Percentiles rank a stretch among this genome's conserved stretches.
Evolutionary conservation across 305 asterid genomes (phyloP).

Genomic region (Stenogyne calaminthoides): DNA sequence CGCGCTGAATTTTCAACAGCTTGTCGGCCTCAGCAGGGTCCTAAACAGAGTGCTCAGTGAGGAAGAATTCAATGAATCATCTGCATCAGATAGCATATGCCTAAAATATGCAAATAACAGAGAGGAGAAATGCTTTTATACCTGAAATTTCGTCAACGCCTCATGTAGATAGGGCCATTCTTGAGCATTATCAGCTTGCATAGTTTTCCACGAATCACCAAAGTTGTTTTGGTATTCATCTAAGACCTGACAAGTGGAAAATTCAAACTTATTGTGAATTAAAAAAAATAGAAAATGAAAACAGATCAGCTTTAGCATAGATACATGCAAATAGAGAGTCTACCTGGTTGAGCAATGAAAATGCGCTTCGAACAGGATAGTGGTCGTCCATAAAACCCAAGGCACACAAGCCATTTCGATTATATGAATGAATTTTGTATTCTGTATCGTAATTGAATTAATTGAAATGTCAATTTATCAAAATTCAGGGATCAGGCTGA

Average conservation of each 20-base stretch:
- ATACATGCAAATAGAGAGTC: neutral
- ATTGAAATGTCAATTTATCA: conserved; percentile 8
- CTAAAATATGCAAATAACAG: neutral
- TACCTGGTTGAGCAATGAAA: conserved; percentile 82
- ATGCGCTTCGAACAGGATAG: conserved; percentile 83
- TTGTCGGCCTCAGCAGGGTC: conserved; percentile 94
- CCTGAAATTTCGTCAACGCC: conserved; percentile 75
- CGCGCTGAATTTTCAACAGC: conserved; percentile 78
- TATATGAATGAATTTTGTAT: conserved; percentile 76
- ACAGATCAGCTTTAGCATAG: neutral
- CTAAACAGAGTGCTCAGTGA: conserved; percentile 31
- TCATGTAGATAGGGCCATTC: conserved; percentile 71
- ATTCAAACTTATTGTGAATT: conserved; percentile 1
- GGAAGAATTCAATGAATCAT: neutral
- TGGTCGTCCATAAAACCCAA: conserved; percentile 86
- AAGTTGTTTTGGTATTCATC: conserved; percentile 71
- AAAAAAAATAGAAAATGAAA: neutral
- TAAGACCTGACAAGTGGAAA: conserved; percentile 51
- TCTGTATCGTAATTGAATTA: conserved; percentile 36
- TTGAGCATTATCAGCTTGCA: conserved; percentile 51
- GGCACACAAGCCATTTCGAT: conserved; percentile 71
- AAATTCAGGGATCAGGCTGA: neutral
- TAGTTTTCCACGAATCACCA: conserved; percentile 74
- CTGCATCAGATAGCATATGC: neutral
- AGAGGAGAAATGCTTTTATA: conserved; percentile 10